Percentiles rank a stretch among this genome's conserved stretches.
These are phyloP conservation scores for Coemansia furcata DNA, from an alignment of 192 early-diverging fungal species.

Conservation along the genomic window DNA sequence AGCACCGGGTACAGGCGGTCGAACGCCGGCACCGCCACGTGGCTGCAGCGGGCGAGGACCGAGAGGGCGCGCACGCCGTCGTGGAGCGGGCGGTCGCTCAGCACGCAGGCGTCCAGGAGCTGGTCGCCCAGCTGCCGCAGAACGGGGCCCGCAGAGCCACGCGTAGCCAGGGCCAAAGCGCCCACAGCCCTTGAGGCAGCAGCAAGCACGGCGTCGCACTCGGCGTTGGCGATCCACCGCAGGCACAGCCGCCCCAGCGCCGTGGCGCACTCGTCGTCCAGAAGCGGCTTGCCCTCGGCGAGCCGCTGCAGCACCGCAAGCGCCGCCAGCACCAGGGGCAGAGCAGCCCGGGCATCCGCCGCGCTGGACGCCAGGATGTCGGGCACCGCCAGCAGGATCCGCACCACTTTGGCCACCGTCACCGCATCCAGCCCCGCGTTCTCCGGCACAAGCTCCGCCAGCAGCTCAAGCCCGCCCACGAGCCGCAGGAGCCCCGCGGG, in stretches of 20 bases:
- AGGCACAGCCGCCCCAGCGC: slow-evolving; percentile 23
- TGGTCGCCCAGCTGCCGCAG: slow-evolving; percentile 28
- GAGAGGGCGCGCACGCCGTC: slow-evolving; percentile 23
- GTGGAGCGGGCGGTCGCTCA: slow-evolving; percentile 23
- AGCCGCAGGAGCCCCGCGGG: neutral
- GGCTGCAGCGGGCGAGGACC: slow-evolving; percentile 14
- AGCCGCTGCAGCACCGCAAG: slow-evolving; percentile 21
- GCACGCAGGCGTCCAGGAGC: slow-evolving; percentile 22
- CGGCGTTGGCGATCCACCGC: slow-evolving; percentile 12
- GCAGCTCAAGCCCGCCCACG: slow-evolving; percentile 30
- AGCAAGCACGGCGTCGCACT: slow-evolving; percentile 4
- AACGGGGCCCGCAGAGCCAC: neutral
- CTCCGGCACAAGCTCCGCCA: slow-evolving; percentile 35
- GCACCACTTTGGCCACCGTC: slow-evolving; percentile 14
- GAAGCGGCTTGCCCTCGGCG: slow-evolving; percentile 6
- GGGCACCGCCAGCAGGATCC: slow-evolving; percentile 7
- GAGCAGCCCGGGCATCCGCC: neutral
- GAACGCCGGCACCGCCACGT: slow-evolving; percentile 8
- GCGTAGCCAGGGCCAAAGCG: slow-evolving; percentile 4
- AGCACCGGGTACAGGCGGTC: slow-evolving; percentile 22
- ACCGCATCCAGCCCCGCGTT: slow-evolving; percentile 2
- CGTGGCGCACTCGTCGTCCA: slow-evolving; percentile 16
- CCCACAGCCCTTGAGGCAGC: slow-evolving; percentile 9
- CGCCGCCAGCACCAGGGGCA: slow-evolving; percentile 14
- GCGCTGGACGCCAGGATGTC: neutral